Base-by-base conservation (phyloP, 1,139 yeast species). In the Candida neerlandica region DNA sequence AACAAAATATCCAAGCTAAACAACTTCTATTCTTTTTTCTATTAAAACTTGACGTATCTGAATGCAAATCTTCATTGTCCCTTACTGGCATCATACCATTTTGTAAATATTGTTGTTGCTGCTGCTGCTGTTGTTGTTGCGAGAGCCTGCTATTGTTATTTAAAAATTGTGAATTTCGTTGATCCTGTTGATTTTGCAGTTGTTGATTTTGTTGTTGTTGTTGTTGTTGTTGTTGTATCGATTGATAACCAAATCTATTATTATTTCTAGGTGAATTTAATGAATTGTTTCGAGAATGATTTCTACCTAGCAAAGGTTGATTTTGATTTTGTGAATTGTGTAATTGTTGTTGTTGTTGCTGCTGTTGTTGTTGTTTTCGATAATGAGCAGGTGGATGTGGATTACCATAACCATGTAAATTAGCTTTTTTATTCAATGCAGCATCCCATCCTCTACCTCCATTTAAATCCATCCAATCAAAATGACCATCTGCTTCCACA, bases 391-490 rank as follows among this genome's bases (percentile, higher is more conserved):
- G 84, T 19, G 88, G 88, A 55, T 80, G 83, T 34, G 89, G 89
- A 58, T 84, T 84, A 4, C 89, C 89, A 63, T 87, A 87, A 11
- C 95, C 95, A 66, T 87, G 94, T 53, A 87, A 69, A 59, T 87
- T 87, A 50, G 94, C 90, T 65, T 86, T 87, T 64, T 86, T 87
- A 64, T 86, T 87, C 55, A 86, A 81, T 5, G 87, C 73, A 26
- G 87, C 81, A 68, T 87, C 95, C 94, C 94, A 87, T 39, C 95
- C 95, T 62, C 81, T 80, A 47, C 95, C 95, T 43, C 85, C 85
- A 61, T 87, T 87, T 57, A 87, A 70, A 58, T 84, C 85, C 92
- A 86, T 86, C 95, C 95, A 87, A 64, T 87, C 95, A 60, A 85
- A 87, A 60, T 85, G 86, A 15, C 84, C 87, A 64, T 85, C 91